These are phyloP conservation scores for Anisodus acutangulus DNA, from an alignment of 257 asterid species.

Conservation along the genomic window DNA sequence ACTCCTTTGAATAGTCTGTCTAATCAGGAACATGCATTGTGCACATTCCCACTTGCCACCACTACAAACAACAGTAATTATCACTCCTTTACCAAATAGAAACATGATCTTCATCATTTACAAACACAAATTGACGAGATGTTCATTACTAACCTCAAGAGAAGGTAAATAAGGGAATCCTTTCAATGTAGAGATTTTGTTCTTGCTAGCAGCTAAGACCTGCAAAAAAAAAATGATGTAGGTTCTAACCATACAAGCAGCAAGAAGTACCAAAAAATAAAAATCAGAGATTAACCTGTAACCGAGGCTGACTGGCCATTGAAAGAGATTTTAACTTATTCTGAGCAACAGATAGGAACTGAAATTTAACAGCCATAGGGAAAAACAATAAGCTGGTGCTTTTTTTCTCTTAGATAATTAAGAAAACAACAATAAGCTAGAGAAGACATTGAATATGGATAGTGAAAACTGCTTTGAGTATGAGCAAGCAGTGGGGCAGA, in stretches of 20 bases:
- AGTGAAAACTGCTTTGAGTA: not conserved
- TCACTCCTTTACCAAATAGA: constrained; percentile 7
- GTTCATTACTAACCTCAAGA: constrained; percentile 78
- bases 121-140: constrained; percentile 12
- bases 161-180: constrained; percentile 95
- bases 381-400: constrained; percentile 16
- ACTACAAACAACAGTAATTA: not conserved
- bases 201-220: constrained; percentile 99
- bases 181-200: constrained; percentile 91
- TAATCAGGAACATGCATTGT: constrained; percentile 4
- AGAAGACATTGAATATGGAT: not conserved
- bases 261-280: constrained; percentile 37
- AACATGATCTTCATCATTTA: not conserved
- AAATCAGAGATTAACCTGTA: constrained; percentile 68
- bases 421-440: not conserved
- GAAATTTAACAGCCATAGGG: constrained; percentile 37
- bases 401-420: not conserved
- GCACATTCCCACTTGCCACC: not conserved
- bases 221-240: constrained; percentile 37
- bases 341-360: constrained; percentile 99
- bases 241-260: constrained; percentile 26
- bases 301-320: constrained; percentile 98
- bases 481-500: constrained; percentile 28
- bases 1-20: not conserved
- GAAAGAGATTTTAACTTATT: constrained; percentile 92